Base-by-base conservation (phyloP, 495 filamentous ascomycete species). In the Filosporella fistucella region DNA sequence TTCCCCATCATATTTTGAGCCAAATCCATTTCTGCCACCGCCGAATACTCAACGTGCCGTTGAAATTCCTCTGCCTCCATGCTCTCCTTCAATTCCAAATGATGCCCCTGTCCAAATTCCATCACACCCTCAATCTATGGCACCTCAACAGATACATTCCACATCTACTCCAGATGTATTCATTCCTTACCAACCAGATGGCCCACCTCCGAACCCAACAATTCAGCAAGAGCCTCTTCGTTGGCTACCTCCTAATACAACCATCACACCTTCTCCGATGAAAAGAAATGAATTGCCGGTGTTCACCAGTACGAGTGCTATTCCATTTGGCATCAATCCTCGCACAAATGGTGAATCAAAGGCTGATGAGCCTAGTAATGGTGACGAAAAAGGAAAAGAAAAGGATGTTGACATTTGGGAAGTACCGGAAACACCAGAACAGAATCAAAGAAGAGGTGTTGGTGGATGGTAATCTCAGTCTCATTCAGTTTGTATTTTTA, bases 231-330 rank as follows among this genome's bases (percentile, higher is more conserved):
- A 56, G 22, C 40, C 47, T 20, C 51, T 54, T 1, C 47, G 41
- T 4, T 55, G 42, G 32, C 45, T 51, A 3, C 47, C 45, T 6
- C 59, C 57, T 9, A 60, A 53, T 28, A 42, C 47, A 21, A 21
- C 52, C 8, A 63, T 62, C 11, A 65, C 66, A 14, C 59, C 60
- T 6, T 45, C 64, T 24, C 59, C 64, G 12, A 66, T 64, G 13
- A 75, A 65, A 46, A 51, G 65, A 23, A 38, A 11, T 16, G 69
- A 70, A 10, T 56, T 81, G 8, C 77, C 77, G 9, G 62, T 74
- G 8, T 75, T 80, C 37, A 74, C 74, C 28, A 65, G 74, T 0
- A 76, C 59, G 22, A 68, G 69, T 3, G 63, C 67, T 1, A 81
- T 80, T 33, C 69, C 67, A 4, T 80, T 81, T 26, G 55, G 26